Evolutionary conservation across 768 basidiomycete genomes (phyloP), one percentile per base, ranked within the genome.

Genomic region (Panellus pusillus): DNA sequence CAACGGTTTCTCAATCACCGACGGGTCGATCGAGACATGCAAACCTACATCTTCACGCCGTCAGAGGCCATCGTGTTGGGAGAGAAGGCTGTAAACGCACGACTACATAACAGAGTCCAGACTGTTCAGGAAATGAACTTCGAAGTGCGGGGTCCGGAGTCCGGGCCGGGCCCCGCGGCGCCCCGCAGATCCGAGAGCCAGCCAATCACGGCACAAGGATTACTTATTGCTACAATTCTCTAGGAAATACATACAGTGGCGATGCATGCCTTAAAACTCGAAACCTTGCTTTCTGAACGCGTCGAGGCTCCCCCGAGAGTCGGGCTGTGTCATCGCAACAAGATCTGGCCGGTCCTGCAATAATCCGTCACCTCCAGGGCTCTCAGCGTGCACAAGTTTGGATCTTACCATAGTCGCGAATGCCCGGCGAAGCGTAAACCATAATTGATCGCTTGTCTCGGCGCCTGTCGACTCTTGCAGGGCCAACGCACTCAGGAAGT

Each of bases 401-500:
- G 49, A 18, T 28, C 79, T 45, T 57, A 91, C 93, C 93, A 98
- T 88, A 31, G 84, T 77, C 38, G 84, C 64, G 60, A 98, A 82
- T 9, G 90, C 83, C 39, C 93, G 81, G 54, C 90, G 80, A 20
- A 99, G 79, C 28, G 96, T 98, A 49, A 82, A 79, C 97, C 94
- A 98, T 29, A 98, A 74, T 59, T 93, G 89, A 51, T 88, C 83
- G 55, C 89, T 93, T 44, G 86, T 89, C 63, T 83, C 85, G 52
- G 78, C 84, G 54, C 74, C 82, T 1, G 80, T 80, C 9, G 82
- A 71, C 62, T 89, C 85, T 62, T 96, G 93, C 65, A 94, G 75
- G 12, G 79, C 80, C 36, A 97, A 72, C 0, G 92, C 94, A 56
- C 89, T 87, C 47, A 97, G 74, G 66, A 97, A 90, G 70, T 99